A percentile compares a stretch with the other conserved stretches of the same genome.
Conservation (phyloP, 164 flowering plant genomes). For the Magnolia changhungtana region DNA sequence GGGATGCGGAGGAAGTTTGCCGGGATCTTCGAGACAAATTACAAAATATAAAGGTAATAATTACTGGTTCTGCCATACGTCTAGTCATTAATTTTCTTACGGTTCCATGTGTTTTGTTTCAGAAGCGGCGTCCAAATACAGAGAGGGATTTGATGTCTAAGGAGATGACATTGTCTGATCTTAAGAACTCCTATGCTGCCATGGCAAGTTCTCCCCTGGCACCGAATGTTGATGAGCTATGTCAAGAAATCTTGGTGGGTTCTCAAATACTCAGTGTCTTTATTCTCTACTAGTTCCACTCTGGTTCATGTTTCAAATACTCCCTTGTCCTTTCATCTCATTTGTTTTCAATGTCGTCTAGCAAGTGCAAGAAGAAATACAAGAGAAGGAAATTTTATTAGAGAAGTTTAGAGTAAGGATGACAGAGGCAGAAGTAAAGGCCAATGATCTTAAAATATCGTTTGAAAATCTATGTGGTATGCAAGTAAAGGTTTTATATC, state of each 20-base stretch:
- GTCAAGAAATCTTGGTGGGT: conserved; percentile 70
- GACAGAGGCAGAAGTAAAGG: conserved; percentile 52
- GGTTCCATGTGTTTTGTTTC: conserved; percentile 9
- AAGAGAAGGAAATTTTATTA: conserved; percentile 38
- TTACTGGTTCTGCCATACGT: neutral
- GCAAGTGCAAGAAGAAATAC: conserved; percentile 56
- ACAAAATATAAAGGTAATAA: conserved; percentile 48
- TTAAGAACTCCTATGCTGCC: conserved; percentile 45
- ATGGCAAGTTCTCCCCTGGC: conserved; percentile 35
- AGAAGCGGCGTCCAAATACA: conserved; percentile 54
- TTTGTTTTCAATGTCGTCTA: conserved; percentile 23
- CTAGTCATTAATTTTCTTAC: neutral
- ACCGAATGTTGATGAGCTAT: conserved; percentile 66
- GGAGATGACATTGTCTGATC: conserved; percentile 45
- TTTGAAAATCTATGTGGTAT: conserved; percentile 69
- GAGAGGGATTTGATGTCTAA: conserved; percentile 48
- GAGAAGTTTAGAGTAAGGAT: conserved; percentile 35
- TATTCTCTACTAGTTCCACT: neutral
- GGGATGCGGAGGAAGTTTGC: conserved; percentile 39
- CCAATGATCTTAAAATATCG: conserved; percentile 42
- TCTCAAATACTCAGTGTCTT: neutral
- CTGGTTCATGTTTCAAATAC: neutral
- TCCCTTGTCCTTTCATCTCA: neutral
- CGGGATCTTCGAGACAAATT: conserved; percentile 29
- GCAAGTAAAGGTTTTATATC: conserved; percentile 10